phyloP scores from a whole-genome alignment of 2,329 filamentous ascomycete genomes.

The Diaporthe capsici region DNA sequence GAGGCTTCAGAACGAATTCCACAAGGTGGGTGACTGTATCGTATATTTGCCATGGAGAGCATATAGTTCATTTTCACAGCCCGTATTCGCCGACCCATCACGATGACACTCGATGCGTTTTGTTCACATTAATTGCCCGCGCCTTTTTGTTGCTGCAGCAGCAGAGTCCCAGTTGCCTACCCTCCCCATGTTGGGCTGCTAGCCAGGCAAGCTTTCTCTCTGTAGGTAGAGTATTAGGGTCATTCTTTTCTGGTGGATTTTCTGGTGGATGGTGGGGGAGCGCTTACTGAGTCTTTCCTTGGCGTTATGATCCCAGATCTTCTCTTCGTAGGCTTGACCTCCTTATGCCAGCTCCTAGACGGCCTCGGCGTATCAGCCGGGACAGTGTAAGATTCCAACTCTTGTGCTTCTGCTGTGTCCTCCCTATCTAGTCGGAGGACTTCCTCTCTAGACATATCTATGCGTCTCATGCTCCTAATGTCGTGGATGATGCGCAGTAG shows the following conservation, averaged over 20 bases:
- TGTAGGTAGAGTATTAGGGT: neutral
- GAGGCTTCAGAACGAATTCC: neutral
- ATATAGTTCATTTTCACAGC: too few relatives aligned
- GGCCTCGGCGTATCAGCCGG: conserved; percentile 63
- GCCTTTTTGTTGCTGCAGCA: neutral
- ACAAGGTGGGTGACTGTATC: too few relatives aligned
- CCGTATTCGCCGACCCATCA: too few relatives aligned
- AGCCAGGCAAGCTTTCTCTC: neutral
- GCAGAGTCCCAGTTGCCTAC: neutral
- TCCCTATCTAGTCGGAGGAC: conserved; percentile 85
- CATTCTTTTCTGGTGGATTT: neutral
- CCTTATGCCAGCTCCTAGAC: too few relatives aligned
- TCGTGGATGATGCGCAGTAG: conserved; percentile 92
- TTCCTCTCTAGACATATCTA: conserved; percentile 87
- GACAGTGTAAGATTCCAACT: conserved; percentile 80
- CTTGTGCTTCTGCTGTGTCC: conserved; percentile 80
- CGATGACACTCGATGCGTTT: too few relatives aligned
- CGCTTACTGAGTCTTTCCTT: neutral
- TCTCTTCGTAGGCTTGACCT: neutral
- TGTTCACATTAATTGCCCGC: too few relatives aligned
- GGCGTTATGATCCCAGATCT: neutral
- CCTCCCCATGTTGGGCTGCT: neutral
- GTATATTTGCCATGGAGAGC: too few relatives aligned
- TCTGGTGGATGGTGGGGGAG: neutral
- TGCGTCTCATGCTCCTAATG: conserved; percentile 85